Conservation (phyloP, 768 basidiomycete genomes). For the Tricholoma sp. region DNA sequence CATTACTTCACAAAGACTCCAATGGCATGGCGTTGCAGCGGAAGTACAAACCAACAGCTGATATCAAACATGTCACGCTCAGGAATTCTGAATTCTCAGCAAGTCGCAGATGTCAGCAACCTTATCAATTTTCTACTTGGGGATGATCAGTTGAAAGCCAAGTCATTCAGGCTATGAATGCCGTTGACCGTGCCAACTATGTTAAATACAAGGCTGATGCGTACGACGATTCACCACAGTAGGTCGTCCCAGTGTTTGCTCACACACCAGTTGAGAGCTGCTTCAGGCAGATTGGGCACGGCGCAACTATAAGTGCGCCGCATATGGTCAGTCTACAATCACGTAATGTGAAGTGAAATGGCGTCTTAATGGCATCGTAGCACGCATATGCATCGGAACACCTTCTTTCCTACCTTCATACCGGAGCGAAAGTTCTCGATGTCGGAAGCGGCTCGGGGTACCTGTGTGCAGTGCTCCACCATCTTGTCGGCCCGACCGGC, state of each 20-base stretch:
- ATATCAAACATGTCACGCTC: conserved; percentile 56
- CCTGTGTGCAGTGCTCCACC: conserved; percentile 74
- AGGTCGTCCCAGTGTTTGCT: conserved; percentile 16
- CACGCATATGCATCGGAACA: conserved; percentile 85
- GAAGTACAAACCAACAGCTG: conserved; percentile 66
- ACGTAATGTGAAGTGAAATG: background rate
- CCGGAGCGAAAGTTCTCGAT: conserved; percentile 77
- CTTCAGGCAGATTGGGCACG: conserved; percentile 65
- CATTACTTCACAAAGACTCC: conserved; percentile 4
- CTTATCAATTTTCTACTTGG: background rate
- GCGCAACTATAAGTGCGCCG: conserved; percentile 93
- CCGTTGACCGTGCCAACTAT: conserved; percentile 68
- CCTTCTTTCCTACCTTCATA: conserved; percentile 64
- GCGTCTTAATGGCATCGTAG: conserved; percentile 27
- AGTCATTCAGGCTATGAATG: conserved; percentile 54
- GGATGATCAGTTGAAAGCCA: background rate
- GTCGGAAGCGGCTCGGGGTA: conserved; percentile 90
- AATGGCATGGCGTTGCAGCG: conserved; percentile 85
- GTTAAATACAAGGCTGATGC: conserved; percentile 47
- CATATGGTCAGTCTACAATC: conserved; percentile 73
- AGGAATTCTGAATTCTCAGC: conserved; percentile 52
- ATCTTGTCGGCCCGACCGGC: conserved; percentile 54
- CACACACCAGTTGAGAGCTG: background rate
- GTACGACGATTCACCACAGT: conserved; percentile 80
- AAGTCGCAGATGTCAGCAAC: conserved; percentile 47